These are phyloP conservation scores for Boletus tylopilopsis DNA, from an alignment of 768 basidiomycete species.

Conservation along the genomic window DNA sequence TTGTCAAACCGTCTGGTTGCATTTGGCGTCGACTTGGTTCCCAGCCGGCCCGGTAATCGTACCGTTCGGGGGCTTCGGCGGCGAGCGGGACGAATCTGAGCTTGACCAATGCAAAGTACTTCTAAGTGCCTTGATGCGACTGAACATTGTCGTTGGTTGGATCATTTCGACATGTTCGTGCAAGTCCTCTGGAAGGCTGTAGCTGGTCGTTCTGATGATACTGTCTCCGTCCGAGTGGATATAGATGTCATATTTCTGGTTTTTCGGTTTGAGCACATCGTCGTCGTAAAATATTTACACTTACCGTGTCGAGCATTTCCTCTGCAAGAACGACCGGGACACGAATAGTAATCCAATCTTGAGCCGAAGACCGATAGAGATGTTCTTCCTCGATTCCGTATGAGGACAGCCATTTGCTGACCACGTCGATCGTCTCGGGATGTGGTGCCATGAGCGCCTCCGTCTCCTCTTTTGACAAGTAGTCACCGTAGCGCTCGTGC, in stretches of 20 bases:
- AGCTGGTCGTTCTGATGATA: conserved; percentile 63
- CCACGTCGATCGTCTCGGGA: conserved; percentile 46
- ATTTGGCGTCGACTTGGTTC: conserved; percentile 42
- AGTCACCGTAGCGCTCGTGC: conserved; percentile 50
- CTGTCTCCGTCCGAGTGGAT: conserved; percentile 50
- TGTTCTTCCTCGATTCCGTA: conserved; percentile 50
- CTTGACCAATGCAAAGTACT: conserved; percentile 37
- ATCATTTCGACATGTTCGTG: conserved; percentile 62
- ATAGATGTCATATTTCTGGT: conserved; percentile 62
- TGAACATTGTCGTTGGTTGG: conserved; percentile 71
- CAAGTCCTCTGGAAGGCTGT: conserved; percentile 59
- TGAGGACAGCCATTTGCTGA: conserved; percentile 58
- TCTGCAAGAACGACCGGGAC: conserved; percentile 60
- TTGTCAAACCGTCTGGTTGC: conserved; percentile 34
- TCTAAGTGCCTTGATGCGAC: conserved; percentile 40
- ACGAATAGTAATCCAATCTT: conserved; percentile 64
- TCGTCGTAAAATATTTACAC: conserved; percentile 8
- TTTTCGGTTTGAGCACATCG: background rate
- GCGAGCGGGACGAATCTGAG: background rate
- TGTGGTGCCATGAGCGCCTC: conserved; percentile 59
- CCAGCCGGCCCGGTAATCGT: conserved; percentile 32
- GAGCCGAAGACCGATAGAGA: conserved; percentile 54
- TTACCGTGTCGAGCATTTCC: conserved; percentile 67
- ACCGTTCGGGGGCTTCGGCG: background rate
- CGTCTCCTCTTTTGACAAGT: conserved; percentile 63